Conservation (phyloP, 139 green algal genomes). For the Tetraselmis striata region DNA sequence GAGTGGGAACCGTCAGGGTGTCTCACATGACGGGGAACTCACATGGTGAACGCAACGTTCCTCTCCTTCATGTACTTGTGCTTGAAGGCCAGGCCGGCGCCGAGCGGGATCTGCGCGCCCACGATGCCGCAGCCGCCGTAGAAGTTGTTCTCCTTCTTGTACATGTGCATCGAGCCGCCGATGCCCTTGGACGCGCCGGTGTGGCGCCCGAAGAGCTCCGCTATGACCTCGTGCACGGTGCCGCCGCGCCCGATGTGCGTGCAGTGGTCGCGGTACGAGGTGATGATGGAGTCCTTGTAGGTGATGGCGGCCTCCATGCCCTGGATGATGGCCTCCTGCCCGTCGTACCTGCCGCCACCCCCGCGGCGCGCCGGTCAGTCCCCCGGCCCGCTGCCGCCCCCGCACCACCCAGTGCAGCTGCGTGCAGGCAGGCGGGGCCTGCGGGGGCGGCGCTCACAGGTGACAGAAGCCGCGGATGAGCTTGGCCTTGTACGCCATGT, state of each 20-base stretch:
- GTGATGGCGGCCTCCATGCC: slow-evolving; percentile 86
- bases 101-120: slow-evolving; percentile 88
- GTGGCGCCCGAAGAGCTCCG: slow-evolving; percentile 86
- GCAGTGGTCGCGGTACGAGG: slow-evolving; percentile 96
- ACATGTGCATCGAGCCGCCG: slow-evolving; percentile 98
- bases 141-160: slow-evolving; percentile 76
- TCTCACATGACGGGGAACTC: slow-evolving; percentile 18
- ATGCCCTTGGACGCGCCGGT: slow-evolving; percentile 69
- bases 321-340: slow-evolving; percentile 91
- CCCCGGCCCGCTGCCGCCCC: too few relatives aligned
- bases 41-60: slow-evolving; percentile 76
- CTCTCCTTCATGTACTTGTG: slow-evolving; percentile 85
- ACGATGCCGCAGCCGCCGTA: slow-evolving; percentile 97
- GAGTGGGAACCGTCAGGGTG: neutral
- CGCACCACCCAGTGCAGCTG: too few relatives aligned
- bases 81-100: slow-evolving; percentile 82
- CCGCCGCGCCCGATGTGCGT: slow-evolving; percentile 85
- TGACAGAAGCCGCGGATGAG: slow-evolving; percentile 98
- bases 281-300: slow-evolving; percentile 90
- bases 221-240: slow-evolving; percentile 78
- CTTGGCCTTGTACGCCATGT: slow-evolving; percentile 92
- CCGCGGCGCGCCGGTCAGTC: too few relatives aligned
- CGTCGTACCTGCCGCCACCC: slow-evolving; percentile 90
- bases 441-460: slow-evolving; percentile 50
- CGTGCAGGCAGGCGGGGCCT: too few relatives aligned